Evolutionary conservation across 2,329 filamentous ascomycete species (phyloP).

Genomic region (Hirsutella rhossiliensis): DNA sequence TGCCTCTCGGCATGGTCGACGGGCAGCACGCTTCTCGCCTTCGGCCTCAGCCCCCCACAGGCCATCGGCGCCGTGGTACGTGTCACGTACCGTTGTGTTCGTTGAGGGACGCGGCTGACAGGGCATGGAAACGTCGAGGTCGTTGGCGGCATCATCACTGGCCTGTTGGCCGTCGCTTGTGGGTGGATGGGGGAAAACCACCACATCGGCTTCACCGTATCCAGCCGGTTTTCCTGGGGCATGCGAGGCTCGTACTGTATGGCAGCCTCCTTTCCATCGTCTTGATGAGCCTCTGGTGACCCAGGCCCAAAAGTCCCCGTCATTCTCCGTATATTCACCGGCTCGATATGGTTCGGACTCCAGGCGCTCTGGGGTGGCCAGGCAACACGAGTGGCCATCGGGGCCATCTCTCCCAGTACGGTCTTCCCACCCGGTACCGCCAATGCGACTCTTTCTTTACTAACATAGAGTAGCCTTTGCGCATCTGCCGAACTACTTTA

Average conservation of each 20-base stretch:
- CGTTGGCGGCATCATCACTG: slow-evolving; percentile 9
- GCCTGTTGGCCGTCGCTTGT: slow-evolving; percentile 8
- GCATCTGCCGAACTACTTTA: slow-evolving; percentile 11
- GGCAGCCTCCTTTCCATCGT: neutral
- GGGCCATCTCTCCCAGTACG: slow-evolving; percentile 14
- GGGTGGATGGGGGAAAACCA: slow-evolving; percentile 13
- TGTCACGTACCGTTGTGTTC: no score
- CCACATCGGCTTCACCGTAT: slow-evolving; percentile 14
- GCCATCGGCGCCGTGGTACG: slow-evolving; percentile 13
- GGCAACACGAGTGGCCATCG: slow-evolving; percentile 14
- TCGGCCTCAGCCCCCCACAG: slow-evolving; percentile 14
- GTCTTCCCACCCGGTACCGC: neutral
- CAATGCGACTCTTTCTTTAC: no score
- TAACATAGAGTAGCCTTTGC: slow-evolving; percentile 6
- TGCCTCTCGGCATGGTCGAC: slow-evolving; percentile 13
- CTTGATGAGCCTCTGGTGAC: no score
- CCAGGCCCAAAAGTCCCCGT: slow-evolving; percentile 1
- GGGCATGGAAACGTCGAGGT: slow-evolving; percentile 1
- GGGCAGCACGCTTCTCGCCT: slow-evolving; percentile 13
- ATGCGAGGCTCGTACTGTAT: slow-evolving; percentile 29
- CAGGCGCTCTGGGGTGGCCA: slow-evolving; percentile 17
- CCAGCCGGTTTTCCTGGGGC: slow-evolving; percentile 32
- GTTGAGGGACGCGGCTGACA: neutral
- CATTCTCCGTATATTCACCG: slow-evolving; percentile 12
- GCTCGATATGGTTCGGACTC: slow-evolving; percentile 16